These are phyloP conservation scores for Cercophora sp. DNA, from an alignment of 495 filamentous ascomycete species.

Conservation along the genomic window DNA sequence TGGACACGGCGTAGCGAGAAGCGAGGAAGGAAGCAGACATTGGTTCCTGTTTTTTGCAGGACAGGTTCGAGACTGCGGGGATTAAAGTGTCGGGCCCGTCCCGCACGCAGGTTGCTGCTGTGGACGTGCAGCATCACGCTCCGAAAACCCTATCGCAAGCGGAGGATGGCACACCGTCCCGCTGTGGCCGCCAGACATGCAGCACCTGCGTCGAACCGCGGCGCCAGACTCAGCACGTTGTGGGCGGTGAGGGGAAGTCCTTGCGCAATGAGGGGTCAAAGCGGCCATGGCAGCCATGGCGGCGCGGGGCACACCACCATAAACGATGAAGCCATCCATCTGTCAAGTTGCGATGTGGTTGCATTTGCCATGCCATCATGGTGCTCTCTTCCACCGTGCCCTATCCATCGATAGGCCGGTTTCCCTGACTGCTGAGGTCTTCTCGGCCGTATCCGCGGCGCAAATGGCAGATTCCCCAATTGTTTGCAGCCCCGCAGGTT, in stretches of 20 bases:
- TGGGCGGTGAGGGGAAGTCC: constrained; percentile 3
- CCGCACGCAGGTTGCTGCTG: background rate
- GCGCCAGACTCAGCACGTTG: background rate
- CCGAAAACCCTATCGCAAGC: background rate
- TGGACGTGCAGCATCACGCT: background rate
- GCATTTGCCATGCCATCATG: too few species aligned
- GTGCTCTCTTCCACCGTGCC: too few species aligned
- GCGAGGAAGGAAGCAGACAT: background rate
- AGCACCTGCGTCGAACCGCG: background rate
- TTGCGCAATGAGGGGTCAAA: background rate
- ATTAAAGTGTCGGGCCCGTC: background rate
- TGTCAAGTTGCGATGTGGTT: background rate
- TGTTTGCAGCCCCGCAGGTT: too few species aligned
- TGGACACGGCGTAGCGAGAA: too few species aligned
- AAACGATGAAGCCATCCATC: too few species aligned
- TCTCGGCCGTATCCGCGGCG: too few species aligned
- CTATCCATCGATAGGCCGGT: too few species aligned
- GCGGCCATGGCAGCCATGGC: background rate
- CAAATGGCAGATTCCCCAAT: too few species aligned
- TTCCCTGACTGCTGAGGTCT: too few species aligned
- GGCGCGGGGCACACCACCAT: too few species aligned
- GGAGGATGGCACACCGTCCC: background rate
- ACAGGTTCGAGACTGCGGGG: background rate
- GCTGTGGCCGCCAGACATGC: background rate
- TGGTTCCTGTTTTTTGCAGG: background rate